Percentiles rank a stretch among this genome's conserved stretches.
Conservation (phyloP, 257 asterid species). For the Solanum corneliomulleri region DNA sequence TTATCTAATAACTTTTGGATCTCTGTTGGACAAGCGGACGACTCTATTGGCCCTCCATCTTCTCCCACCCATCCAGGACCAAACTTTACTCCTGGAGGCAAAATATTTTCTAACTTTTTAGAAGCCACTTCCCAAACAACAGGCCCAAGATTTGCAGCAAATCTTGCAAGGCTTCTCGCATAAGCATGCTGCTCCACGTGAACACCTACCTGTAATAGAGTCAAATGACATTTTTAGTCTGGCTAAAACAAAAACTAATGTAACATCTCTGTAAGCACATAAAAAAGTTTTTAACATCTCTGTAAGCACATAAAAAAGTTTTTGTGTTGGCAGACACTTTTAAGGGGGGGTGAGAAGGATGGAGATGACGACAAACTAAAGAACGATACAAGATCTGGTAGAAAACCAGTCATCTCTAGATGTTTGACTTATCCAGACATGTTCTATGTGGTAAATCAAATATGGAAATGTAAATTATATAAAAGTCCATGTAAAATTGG, state of each 20-base stretch:
- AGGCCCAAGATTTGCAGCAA: conserved; percentile 82
- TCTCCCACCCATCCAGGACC: conserved; percentile 99
- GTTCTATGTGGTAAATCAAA: background rate
- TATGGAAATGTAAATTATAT: background rate
- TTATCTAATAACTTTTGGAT: conserved; percentile 27
- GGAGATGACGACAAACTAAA: background rate
- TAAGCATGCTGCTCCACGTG: conserved; percentile 64
- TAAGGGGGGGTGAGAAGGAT: background rate
- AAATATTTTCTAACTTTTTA: conserved; percentile 32
- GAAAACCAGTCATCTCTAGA: background rate
- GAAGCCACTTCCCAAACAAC: conserved; percentile 75
- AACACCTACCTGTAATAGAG: conserved; percentile 59
- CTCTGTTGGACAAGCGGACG: conserved; percentile 24
- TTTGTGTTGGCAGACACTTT: background rate
- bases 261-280: background rate
- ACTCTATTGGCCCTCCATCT: conserved; percentile 23
- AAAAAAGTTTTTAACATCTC: background rate
- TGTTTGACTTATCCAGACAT: background rate
- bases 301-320: background rate
- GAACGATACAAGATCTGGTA: background rate
- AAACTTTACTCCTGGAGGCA: conserved; percentile 56
- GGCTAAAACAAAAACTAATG: background rate
- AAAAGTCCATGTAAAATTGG: background rate
- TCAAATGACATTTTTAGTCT: background rate
- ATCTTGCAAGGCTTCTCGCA: conserved; percentile 80